phyloP scores from a whole-genome alignment of 2,329 filamentous ascomycete species.

The Podosphaera xanthii region DNA sequence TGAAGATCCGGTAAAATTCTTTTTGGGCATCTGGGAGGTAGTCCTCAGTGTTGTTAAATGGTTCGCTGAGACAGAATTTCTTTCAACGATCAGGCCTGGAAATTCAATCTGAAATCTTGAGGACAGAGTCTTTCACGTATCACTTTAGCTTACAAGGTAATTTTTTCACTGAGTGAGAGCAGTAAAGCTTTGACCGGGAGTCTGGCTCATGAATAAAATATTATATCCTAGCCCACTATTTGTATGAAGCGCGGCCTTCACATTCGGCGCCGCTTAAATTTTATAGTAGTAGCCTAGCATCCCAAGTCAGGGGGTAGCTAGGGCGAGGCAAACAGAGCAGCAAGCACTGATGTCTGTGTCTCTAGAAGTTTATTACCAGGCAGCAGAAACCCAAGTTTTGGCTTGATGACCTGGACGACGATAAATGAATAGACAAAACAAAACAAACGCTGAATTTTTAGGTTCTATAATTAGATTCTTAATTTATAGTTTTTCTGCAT shows the following conservation, averaged over 20 bases:
- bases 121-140: not conserved
- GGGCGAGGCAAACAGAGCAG: not conserved
- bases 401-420: too few relatives aligned
- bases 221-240: not conserved
- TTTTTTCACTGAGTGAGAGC: not conserved
- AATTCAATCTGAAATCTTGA: not conserved
- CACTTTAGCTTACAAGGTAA: not conserved
- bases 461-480: too few relatives aligned
- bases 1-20: not conserved
- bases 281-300: not conserved
- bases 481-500: too few relatives aligned
- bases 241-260: not conserved
- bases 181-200: not conserved
- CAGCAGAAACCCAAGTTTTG: too few relatives aligned
- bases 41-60: not conserved
- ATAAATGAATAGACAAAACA: too few relatives aligned
- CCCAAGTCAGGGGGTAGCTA: not conserved
- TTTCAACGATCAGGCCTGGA: not conserved
- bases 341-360: not conserved
- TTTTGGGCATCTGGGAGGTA: not conserved
- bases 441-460: too few relatives aligned
- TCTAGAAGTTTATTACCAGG: not conserved
- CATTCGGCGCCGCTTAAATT: not conserved
- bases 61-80: not conserved
- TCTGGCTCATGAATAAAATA: not conserved